Percentiles rank a stretch among this genome's conserved stretches.
Conservation (phyloP, 1,284 basidiomycete genomes). For the Moniliella sp. region DNA sequence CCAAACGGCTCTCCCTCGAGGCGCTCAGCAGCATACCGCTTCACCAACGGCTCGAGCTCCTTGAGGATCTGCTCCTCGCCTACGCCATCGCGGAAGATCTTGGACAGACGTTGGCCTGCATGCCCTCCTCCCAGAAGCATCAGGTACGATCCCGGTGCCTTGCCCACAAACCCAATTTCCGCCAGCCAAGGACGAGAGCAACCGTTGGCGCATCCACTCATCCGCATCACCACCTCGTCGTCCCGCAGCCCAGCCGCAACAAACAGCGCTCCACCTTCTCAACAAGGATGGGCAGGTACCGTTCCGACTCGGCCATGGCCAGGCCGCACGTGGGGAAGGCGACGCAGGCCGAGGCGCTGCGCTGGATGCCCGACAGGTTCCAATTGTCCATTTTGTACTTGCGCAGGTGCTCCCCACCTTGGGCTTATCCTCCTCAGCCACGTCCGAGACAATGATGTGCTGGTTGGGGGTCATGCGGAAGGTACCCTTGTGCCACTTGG, state of each 20-base stretch:
- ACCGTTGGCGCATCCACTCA: constrained; percentile 41
- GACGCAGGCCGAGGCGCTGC: constrained; percentile 52
- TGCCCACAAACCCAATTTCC: constrained; percentile 89
- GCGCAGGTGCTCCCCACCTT: constrained; percentile 53
- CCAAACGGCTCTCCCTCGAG: constrained; percentile 74
- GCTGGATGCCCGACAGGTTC: constrained; percentile 53
- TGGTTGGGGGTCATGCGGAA: constrained; percentile 76
- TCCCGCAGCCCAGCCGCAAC: constrained; percentile 76
- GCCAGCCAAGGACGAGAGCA: constrained; percentile 73
- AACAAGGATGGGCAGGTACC: constrained; percentile 76
- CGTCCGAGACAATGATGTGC: constrained; percentile 70
- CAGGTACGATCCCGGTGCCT: constrained; percentile 73
- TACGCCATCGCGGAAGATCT: constrained; percentile 62
- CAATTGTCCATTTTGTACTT: constrained; percentile 82
- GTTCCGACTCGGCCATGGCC: constrained; percentile 80
- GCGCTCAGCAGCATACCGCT: constrained; percentile 68
- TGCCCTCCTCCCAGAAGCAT: constrained; percentile 93
- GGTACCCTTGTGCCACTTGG: constrained; percentile 71
- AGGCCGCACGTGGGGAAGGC: constrained; percentile 85
- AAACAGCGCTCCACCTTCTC: constrained; percentile 85
- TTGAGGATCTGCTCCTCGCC: constrained; percentile 79
- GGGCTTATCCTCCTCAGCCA: constrained; percentile 43
- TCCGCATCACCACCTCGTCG: constrained; percentile 87
- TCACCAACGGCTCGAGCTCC: constrained; percentile 76
- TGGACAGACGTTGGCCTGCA: constrained; percentile 75